A percentile compares a stretch with the other conserved stretches of the same genome.
Conservation (phyloP, 305 asterid species). For the Fraxinus baroniana region DNA sequence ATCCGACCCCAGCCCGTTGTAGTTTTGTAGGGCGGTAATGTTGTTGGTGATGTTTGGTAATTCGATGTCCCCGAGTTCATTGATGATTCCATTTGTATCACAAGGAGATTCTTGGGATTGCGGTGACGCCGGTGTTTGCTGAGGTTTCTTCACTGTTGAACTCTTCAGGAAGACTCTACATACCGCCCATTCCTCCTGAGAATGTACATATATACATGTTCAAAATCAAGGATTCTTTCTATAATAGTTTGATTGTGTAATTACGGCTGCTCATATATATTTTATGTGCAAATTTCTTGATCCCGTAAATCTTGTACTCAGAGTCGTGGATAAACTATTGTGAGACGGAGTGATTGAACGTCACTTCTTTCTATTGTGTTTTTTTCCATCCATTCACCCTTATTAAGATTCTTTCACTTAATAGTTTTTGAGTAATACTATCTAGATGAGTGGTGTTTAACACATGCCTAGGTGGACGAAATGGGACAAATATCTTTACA, state of each 20-base stretch:
- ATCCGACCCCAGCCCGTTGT: not conserved
- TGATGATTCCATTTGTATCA: constrained; percentile 45
- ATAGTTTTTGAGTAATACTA: not conserved
- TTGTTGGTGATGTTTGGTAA: constrained; percentile 35
- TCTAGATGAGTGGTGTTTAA: not conserved
- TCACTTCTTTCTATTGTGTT: not conserved
- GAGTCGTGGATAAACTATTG: not conserved
- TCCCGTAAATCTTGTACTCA: not conserved
- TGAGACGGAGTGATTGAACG: not conserved
- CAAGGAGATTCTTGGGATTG: constrained; percentile 63
- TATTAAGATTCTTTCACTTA: not conserved
- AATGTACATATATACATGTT: not conserved
- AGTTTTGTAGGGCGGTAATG: constrained; percentile 27
- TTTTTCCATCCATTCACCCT: not conserved
- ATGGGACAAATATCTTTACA: not conserved
- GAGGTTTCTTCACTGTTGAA: constrained; percentile 47
- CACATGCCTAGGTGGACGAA: not conserved
- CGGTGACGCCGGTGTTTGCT: constrained; percentile 51
- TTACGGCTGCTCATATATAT: not conserved
- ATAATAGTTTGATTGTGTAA: not conserved
- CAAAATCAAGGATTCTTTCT: not conserved
- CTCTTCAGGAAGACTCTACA: constrained; percentile 79
- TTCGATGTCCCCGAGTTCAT: constrained; percentile 60
- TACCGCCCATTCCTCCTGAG: constrained; percentile 91
- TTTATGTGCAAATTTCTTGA: not conserved